Conservation (phyloP, 257 asterid species). For the Plantago ovata region DNA sequence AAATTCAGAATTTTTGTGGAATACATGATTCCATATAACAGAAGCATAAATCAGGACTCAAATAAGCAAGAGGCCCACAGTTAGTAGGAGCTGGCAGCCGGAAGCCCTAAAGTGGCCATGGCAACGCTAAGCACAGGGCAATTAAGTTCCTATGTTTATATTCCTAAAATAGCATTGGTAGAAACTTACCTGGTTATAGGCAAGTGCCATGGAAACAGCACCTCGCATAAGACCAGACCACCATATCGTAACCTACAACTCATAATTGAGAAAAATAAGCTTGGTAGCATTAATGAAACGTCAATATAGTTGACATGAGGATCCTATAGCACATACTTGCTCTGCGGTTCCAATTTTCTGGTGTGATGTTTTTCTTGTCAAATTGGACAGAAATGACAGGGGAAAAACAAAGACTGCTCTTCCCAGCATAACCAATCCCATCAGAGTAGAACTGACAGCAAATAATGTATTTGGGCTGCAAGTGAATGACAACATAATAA, state of each 20-base stretch:
- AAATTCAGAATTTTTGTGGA: too few relatives aligned
- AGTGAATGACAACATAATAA: conserved; percentile 11
- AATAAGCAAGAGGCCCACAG: too few relatives aligned
- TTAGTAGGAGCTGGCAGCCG: too few relatives aligned
- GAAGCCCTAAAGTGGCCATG: too few relatives aligned
- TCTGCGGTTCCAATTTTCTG: conserved; percentile 65
- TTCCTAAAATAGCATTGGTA: too few relatives aligned
- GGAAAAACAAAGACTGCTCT: conserved; percentile 96
- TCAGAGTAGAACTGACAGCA: conserved; percentile 67
- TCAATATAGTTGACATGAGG: conserved; percentile 13
- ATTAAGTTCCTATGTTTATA: too few relatives aligned
- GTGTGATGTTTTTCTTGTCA: conserved; percentile 50
- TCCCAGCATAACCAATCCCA: conserved; percentile 80
- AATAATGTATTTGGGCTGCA: conserved; percentile 67
- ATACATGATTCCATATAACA: too few relatives aligned
- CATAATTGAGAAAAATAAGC: conserved; percentile 8
- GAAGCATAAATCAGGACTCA: too few relatives aligned
- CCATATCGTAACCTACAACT: conserved; percentile 52
- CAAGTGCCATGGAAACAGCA: conserved; percentile 66
- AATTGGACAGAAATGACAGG: conserved; percentile 70
- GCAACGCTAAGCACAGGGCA: too few relatives aligned
- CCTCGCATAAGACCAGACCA: conserved; percentile 75
- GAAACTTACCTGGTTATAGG: conserved; percentile 51
- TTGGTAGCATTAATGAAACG: conserved; percentile 11
- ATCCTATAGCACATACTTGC: conserved; percentile 52